Percentiles rank a stretch among this genome's conserved stretches.
Evolutionary conservation across 345 rosid species (phyloP).

Genomic region (Boechera stricta): DNA sequence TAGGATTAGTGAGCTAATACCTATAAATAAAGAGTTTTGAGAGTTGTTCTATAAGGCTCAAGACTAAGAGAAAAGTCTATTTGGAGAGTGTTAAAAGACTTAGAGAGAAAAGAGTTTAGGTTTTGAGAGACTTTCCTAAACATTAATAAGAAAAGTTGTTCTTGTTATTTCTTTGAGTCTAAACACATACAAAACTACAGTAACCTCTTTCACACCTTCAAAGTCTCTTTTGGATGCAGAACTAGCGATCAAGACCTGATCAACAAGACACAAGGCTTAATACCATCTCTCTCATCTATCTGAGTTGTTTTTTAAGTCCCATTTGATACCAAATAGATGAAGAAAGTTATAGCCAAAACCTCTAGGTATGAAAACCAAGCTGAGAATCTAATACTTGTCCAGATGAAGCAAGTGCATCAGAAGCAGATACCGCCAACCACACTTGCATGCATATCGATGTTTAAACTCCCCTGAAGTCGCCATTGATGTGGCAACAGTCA

Average conservation of each 20-base stretch:
- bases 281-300: slow-evolving; percentile 8
- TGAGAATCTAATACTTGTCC: slow-evolving; percentile 66
- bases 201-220: slow-evolving; percentile 59
- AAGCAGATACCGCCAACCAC: slow-evolving; percentile 94
- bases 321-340: not conserved
- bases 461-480: slow-evolving; percentile 84
- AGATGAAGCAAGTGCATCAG: slow-evolving; percentile 92
- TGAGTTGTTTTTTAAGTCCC: not conserved
- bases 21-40: too few relatives aligned
- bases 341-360: slow-evolving; percentile 11
- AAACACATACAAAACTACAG: too few relatives aligned
- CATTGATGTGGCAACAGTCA: slow-evolving; percentile 92
- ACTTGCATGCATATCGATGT: slow-evolving; percentile 98
- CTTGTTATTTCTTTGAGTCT: too few relatives aligned
- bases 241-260: slow-evolving; percentile 84
- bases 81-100: too few relatives aligned
- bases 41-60: too few relatives aligned
- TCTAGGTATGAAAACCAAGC: slow-evolving; percentile 16
- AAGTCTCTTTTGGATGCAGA: slow-evolving; percentile 73
- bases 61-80: too few relatives aligned
- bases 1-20: too few relatives aligned
- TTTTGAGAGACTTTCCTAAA: too few relatives aligned
- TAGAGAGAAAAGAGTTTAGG: too few relatives aligned
- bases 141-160: too few relatives aligned
- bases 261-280: slow-evolving; percentile 32